Conservation (phyloP, 2,329 filamentous ascomycete species). For the Ceratocystis eucalypticola region DNA sequence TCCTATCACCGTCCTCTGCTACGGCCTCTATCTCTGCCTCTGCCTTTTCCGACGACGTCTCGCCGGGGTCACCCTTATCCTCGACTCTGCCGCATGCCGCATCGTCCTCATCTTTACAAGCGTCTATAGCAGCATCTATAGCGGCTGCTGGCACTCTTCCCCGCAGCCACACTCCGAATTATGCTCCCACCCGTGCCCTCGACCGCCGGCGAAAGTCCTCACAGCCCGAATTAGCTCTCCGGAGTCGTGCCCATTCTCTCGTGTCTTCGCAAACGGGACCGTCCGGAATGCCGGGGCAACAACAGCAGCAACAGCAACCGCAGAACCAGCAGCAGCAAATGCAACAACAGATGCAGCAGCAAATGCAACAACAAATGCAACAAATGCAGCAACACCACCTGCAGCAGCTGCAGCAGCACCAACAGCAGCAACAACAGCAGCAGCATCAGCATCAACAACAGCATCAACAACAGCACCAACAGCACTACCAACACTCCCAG, state of each 20-base stretch:
- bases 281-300: constrained; percentile 30
- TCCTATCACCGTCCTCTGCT: constrained; percentile 1
- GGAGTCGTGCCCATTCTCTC: constrained; percentile 38
- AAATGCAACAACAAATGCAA: constrained; percentile 28
- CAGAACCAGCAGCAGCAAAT: constrained; percentile 10
- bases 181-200: constrained; percentile 45
- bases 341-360: constrained; percentile 19
- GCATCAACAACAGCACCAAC: constrained; percentile 18
- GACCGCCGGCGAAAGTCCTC: constrained; percentile 37
- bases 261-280: constrained; percentile 24
- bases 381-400: constrained; percentile 31
- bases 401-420: constrained; percentile 22
- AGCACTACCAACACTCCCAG: constrained; percentile 39
- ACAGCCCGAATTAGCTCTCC: constrained; percentile 40
- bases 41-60: constrained; percentile 1
- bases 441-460: background rate
- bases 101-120: constrained; percentile 11
- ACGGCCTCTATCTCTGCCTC: constrained; percentile 5
- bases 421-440: background rate
- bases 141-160: constrained; percentile 30
- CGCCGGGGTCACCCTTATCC: background rate
- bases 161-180: constrained; percentile 49
- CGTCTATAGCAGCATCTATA: constrained; percentile 24
- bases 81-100: constrained; percentile 6
- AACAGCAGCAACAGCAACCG: constrained; percentile 30